phyloP scores from a whole-genome alignment of 768 basidiomycete genomes.

The Tylopilus plumbeoviolaceoides region DNA sequence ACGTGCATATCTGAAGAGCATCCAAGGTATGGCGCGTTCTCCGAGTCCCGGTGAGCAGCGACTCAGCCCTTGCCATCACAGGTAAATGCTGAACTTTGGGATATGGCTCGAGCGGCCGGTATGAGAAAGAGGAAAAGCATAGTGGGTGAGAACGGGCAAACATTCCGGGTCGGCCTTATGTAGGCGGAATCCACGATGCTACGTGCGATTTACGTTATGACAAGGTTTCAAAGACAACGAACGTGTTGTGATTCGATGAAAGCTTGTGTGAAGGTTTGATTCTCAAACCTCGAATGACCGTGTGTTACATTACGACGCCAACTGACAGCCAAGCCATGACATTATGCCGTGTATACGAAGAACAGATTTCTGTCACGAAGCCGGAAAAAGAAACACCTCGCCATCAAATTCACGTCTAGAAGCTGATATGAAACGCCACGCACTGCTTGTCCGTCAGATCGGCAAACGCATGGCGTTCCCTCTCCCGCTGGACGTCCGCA shows the following conservation, averaged over 20 bases:
- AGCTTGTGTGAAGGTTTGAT: slow-evolving; percentile 3
- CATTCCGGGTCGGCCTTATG: slow-evolving; percentile 5
- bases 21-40: slow-evolving; percentile 7
- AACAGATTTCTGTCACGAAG: slow-evolving; percentile 46
- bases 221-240: slow-evolving; percentile 5
- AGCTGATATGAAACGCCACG: slow-evolving; percentile 20
- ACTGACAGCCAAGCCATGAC: background rate
- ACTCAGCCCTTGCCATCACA: background rate
- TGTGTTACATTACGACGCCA: background rate
- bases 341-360: slow-evolving; percentile 54
- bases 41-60: background rate
- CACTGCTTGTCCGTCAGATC: slow-evolving; percentile 64
- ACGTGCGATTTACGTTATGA: slow-evolving; percentile 11
- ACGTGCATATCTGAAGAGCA: slow-evolving; percentile 34
- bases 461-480: slow-evolving; percentile 57
- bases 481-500: slow-evolving; percentile 51
- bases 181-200: slow-evolving; percentile 2
- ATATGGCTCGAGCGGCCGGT: background rate
- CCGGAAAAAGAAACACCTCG: background rate
- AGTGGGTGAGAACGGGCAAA: slow-evolving; percentile 9
- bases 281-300: background rate
- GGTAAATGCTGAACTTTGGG: slow-evolving; percentile 3
- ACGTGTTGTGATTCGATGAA: background rate
- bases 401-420: slow-evolving; percentile 1
- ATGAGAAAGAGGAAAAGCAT: background rate